These are phyloP conservation scores for Coemansia erecta DNA, from an alignment of 192 early-diverging fungal species.

Conservation along the genomic window DNA sequence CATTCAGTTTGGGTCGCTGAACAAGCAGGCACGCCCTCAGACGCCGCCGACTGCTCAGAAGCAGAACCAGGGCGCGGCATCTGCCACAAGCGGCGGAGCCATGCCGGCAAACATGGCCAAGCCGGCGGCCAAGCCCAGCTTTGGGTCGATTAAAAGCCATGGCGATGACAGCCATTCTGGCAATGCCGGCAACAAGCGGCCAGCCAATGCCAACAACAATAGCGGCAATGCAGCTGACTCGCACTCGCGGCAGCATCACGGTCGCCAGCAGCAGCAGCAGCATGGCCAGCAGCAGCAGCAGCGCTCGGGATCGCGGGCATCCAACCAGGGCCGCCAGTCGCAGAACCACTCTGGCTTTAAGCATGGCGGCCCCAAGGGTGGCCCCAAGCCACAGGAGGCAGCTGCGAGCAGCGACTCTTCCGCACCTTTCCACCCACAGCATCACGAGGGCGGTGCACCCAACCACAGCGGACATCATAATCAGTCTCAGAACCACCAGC, in stretches of 20 bases:
- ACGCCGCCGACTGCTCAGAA: conserved; percentile 35
- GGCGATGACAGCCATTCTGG: conserved; percentile 12
- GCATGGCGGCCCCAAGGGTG: conserved; percentile 31
- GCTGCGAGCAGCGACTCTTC: conserved; percentile 2
- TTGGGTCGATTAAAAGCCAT: conserved; percentile 44
- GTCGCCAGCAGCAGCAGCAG: conserved; percentile 18
- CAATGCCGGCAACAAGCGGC: conserved; percentile 14
- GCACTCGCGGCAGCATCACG: conserved; percentile 18
- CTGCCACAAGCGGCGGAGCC: conserved; percentile 47
- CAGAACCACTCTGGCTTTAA: conserved; percentile 35
- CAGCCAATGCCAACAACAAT: conserved; percentile 10
- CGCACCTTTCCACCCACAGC: conserved; percentile 5
- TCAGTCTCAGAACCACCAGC: background rate
- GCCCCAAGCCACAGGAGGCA: conserved; percentile 30
- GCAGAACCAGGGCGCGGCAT: conserved; percentile 4
- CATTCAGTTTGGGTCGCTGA: conserved; percentile 56
- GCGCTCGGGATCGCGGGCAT: conserved; percentile 45
- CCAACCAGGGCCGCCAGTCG: conserved; percentile 41
- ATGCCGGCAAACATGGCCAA: conserved; percentile 32
- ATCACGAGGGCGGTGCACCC: background rate
- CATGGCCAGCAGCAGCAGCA: conserved; percentile 34
- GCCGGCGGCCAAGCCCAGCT: conserved; percentile 45
- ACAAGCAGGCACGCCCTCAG: conserved; percentile 40
- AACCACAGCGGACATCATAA: background rate
- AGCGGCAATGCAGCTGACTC: conserved; percentile 11